These are phyloP conservation scores for Colletotrichum trifolii DNA, from an alignment of 2,329 filamentous ascomycete genomes.

Conservation along the genomic window DNA sequence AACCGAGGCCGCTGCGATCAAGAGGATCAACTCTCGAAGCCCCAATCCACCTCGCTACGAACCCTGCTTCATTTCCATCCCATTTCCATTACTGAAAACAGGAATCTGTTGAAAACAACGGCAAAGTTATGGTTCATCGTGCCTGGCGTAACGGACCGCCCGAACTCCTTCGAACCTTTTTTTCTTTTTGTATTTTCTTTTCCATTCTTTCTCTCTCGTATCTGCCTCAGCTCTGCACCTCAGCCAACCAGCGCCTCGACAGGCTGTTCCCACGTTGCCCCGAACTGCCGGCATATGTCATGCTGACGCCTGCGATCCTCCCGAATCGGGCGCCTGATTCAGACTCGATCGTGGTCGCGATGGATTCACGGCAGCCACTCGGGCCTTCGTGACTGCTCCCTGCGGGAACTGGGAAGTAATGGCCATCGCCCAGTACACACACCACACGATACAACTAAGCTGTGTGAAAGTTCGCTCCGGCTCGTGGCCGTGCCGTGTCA, in stretches of 20 bases:
- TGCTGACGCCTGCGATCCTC: conserved; percentile 23
- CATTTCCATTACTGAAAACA: too few species aligned
- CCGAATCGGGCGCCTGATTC: conserved; percentile 22
- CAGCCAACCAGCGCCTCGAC: neutral
- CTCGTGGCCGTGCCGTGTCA: too few species aligned
- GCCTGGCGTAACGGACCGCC: conserved; percentile 13
- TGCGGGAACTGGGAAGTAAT: conserved; percentile 15
- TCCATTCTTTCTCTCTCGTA: neutral
- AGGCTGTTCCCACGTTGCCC: conserved; percentile 23
- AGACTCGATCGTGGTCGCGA: neutral
- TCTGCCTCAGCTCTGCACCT: neutral
- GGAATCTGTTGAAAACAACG: too few species aligned
- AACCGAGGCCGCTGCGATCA: conserved; percentile 27
- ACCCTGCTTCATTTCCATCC: conserved; percentile 12
- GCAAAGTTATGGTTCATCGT: conserved; percentile 29
- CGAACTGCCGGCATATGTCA: conserved; percentile 19
- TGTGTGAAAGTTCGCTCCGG: too few species aligned
- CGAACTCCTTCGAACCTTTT: conserved; percentile 1
- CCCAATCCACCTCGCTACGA: neutral
- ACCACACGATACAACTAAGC: neutral
- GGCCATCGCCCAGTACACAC: conserved; percentile 6
- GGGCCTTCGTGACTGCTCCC: neutral
- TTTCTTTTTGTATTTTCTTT: too few species aligned
- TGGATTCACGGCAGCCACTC: neutral
- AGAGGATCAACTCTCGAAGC: conserved; percentile 7